Conservation (phyloP, 2,329 filamentous ascomycete species). For the Apiospora pterosperma region DNA sequence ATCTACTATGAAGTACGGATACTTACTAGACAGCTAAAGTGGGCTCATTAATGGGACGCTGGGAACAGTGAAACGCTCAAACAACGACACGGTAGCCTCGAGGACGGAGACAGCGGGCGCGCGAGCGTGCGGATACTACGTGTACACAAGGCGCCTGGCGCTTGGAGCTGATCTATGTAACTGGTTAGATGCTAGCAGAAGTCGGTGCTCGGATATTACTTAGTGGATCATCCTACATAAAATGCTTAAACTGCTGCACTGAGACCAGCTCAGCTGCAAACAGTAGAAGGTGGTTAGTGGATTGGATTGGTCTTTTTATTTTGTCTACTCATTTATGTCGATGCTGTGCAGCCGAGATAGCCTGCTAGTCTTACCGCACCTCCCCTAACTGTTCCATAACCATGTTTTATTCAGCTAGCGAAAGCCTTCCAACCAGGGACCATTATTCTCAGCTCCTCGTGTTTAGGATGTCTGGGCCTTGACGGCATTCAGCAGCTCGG, state of each 20-base stretch:
- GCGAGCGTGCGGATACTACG: too few relatives aligned
- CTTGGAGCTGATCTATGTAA: background rate
- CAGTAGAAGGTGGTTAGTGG: too few relatives aligned
- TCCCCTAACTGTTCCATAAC: background rate
- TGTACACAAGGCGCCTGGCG: background rate
- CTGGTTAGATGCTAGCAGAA: too few relatives aligned
- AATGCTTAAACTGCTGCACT: background rate
- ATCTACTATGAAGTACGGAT: background rate
- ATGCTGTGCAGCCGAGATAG: background rate
- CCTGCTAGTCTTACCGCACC: background rate
- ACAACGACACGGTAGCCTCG: background rate
- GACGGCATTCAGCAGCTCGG: conserved; percentile 67
- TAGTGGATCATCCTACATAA: background rate
- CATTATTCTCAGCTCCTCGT: too few relatives aligned
- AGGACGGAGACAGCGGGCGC: background rate
- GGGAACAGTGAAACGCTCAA: background rate
- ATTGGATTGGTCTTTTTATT: background rate
- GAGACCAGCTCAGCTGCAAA: too few relatives aligned
- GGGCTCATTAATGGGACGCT: background rate
- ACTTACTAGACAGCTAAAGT: background rate
- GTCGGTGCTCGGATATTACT: background rate
- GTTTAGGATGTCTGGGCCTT: conserved; percentile 31
- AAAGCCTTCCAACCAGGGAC: too few relatives aligned
- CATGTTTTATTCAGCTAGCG: background rate
- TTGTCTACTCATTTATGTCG: background rate